Conservation (phyloP, 306 rosid genomes). For the Calophaca sinica region DNA sequence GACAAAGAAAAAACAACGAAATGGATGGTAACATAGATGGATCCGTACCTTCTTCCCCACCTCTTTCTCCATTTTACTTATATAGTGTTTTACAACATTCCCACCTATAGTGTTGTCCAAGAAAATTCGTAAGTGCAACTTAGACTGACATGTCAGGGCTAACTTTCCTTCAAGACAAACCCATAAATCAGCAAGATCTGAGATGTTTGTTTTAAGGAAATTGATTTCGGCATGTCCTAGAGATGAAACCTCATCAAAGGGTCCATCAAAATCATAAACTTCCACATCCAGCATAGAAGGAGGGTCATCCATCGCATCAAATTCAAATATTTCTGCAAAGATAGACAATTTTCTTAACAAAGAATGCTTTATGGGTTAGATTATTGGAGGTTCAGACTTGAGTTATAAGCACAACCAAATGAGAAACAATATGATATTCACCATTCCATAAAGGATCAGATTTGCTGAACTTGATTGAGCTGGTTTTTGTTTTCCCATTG, state of each 20-base stretch:
- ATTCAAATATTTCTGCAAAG: constrained; percentile 89
- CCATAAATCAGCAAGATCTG: constrained; percentile 92
- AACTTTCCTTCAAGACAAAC: constrained; percentile 90
- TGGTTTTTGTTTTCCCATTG: constrained; percentile 89
- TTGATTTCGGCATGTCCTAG: constrained; percentile 81
- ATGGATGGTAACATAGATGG: constrained; percentile 30
- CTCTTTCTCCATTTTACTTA: constrained; percentile 97
- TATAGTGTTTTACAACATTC: constrained; percentile 71
- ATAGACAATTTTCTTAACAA: constrained; percentile 33
- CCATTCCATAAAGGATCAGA: constrained; percentile 94
- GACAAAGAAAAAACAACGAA: constrained; percentile 29
- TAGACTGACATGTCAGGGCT: constrained; percentile 80
- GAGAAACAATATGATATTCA: constrained; percentile 47
- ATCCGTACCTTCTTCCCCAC: constrained; percentile 91
- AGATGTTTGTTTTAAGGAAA: constrained; percentile 83
- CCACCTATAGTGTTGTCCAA: constrained; percentile 85
- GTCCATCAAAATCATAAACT: constrained; percentile 92
- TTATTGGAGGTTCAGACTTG: constrained; percentile 27
- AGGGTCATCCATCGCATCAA: constrained; percentile 96
- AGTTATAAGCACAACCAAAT: constrained; percentile 26
- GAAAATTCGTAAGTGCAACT: constrained; percentile 87
- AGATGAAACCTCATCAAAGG: constrained; percentile 81
- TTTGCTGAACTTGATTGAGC: constrained; percentile 92
- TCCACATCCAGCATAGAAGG: constrained; percentile 89
- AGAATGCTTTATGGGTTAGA: constrained; percentile 39